Conservation (phyloP, 345 rosid genomes). For the Moringa oleifera region DNA sequence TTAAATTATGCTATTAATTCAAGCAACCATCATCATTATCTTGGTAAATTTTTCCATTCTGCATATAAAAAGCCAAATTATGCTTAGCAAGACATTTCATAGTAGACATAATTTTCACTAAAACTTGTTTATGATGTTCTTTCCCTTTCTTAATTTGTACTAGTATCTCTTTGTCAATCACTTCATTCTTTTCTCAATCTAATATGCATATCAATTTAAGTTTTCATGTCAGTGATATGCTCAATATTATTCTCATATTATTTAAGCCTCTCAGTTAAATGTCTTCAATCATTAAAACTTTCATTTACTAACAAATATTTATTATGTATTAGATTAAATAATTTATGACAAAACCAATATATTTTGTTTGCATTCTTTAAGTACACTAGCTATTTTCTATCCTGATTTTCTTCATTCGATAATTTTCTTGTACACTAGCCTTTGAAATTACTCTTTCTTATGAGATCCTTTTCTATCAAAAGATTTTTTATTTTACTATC, state of each 20-base stretch:
- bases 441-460: no score
- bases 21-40: not conserved
- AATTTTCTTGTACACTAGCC: no score
- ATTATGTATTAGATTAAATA: not conserved
- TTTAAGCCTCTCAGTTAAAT: not conserved
- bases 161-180: not conserved
- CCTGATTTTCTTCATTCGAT: no score
- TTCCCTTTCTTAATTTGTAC: not conserved
- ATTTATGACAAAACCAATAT: not conserved
- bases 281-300: not conserved
- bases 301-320: not conserved
- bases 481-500: no score
- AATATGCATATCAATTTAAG: not conserved
- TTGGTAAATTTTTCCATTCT: not conserved
- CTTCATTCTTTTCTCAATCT: not conserved
- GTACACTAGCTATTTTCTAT: constrained; percentile 14
- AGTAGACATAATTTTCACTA: not conserved
- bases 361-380: not conserved
- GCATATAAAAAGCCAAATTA: not conserved
- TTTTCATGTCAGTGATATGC: constrained; percentile 6
- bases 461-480: no score
- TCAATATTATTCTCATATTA: not conserved
- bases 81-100: not conserved
- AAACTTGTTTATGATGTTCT: not conserved
- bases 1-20: not conserved